Evolutionary conservation across 768 basidiomycete genomes (phyloP), one percentile per base, ranked within the genome.

Genomic region (Auriscalpium orientale): DNA sequence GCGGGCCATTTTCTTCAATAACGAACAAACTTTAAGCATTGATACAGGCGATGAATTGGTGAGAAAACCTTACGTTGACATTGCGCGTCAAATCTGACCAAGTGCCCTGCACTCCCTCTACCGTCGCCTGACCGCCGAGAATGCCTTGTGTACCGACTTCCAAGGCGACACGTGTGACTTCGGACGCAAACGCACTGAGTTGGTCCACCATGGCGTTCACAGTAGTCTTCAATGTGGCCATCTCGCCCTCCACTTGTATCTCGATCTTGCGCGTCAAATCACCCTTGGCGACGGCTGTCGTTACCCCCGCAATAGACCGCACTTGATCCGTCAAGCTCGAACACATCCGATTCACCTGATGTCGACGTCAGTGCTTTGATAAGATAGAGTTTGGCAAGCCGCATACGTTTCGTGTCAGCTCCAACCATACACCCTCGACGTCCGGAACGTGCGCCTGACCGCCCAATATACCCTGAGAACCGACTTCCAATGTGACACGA

Each of bases 161-260:
- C 64, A 89, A 70, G 0, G 91, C 89, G 44, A 94, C 85, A 60
- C 88, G 77, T 4, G 83, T 87, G n/a, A 87, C 67, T 76, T 92
- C 90, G 5, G 79, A 81, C 8, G 91, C 88, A 65, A 93, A 93
- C 2, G 86, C 87, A 56, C 85, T 82, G 56, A 93, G 69, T 49
- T 87, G 87, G 66, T 90, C 89, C 65, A 93, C 90, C 91, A 95
- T 95, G 6, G 85, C 85, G 64, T 94, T 94, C 57, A 91, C 87
- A 8, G 88, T 90, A 20, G 79, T 74, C 66, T 88, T 89, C 68
- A 90, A 76, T 2, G 86, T 87, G 15, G 78, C 79, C 83, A 95
- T 93, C 64, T 95, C 92, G 49, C 84, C 83, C 57, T 89, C 85
- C 54, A 87, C 87, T 58, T 85, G 82, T 56, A 95, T 92, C 65